Base-by-base conservation (phyloP, 768 basidiomycete genomes). In the Pholiota conissans region DNA sequence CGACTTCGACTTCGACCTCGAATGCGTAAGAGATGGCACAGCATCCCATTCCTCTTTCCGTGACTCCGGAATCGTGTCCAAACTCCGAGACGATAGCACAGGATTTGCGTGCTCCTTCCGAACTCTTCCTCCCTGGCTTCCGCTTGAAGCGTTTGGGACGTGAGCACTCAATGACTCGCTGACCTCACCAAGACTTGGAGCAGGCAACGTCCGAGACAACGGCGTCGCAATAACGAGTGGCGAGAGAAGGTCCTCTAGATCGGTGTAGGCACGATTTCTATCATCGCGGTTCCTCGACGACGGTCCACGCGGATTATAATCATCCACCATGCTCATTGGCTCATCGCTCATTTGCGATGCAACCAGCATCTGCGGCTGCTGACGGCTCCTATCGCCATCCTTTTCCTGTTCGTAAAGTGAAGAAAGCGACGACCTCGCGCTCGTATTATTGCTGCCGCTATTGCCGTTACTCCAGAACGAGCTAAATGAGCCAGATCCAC, bases 11-110 rank as follows among this genome's bases (percentile, higher is more conserved):
- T 6, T n/a, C n/a, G n/a, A n/a, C n/a, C n/a, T n/a, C n/a, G n/a
- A n/a, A n/a, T n/a, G n/a, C n/a, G n/a, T n/a, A n/a, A n/a, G n/a
- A n/a, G n/a, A n/a, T n/a, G n/a, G n/a, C n/a, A n/a, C 30, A 6
- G 30, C 13, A 32, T 32, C 30, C 30, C 30, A 32, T 6, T 32
- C 30, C 30, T 32, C 40, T n/a, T 28, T 20, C 42, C 59, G 49
- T 11, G 68, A 52, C 66, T 80, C 78, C 3, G 70, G 74, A 39
- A 79, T 79, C n/a, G 76, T 72, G 58, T 63, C 68, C 13, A 81
- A 72, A 10, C 70, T 64, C 27, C 68, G 65, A n/a, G 70, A 65
- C 7, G 63, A 52, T 16, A 73, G 58, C 20, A 70, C 65, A 8
- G 75, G 77, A 42, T 71, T 71, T 10, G 74, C 74, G 35, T 64